Evolutionary conservation across 768 basidiomycete species (phyloP).

Genomic region (Psilocybe tampanensis): DNA sequence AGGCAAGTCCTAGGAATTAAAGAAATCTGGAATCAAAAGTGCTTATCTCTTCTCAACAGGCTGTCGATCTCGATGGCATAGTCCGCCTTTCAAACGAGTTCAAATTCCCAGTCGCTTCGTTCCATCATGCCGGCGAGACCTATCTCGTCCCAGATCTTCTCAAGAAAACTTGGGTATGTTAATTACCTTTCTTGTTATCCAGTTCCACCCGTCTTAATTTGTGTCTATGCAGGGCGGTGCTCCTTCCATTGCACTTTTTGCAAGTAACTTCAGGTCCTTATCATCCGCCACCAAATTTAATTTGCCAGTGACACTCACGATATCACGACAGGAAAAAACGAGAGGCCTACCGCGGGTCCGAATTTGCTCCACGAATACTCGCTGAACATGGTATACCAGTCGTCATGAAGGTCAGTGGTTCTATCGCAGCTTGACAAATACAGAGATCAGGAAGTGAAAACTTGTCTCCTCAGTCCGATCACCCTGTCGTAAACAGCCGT

Average conservation of each 20-base stretch:
- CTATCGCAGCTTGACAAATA: neutral
- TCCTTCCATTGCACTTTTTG: slow-evolving; percentile 76
- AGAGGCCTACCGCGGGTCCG: slow-evolving; percentile 67
- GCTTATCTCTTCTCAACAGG: slow-evolving; percentile 31
- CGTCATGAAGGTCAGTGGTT: slow-evolving; percentile 66
- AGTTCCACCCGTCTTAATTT: neutral
- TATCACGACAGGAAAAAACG: slow-evolving; percentile 39
- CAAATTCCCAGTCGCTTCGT: slow-evolving; percentile 71
- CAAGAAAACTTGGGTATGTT: slow-evolving; percentile 64
- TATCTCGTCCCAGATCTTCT: slow-evolving; percentile 80
- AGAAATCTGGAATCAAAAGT: neutral
- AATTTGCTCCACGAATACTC: slow-evolving; percentile 73
- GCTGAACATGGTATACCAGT: slow-evolving; percentile 66
- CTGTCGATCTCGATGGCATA: slow-evolving; percentile 68
- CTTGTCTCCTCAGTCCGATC: slow-evolving; percentile 44
- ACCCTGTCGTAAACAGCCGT: slow-evolving; percentile 61
- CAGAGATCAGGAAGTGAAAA: neutral
- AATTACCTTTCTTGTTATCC: neutral
- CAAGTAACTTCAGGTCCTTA: slow-evolving; percentile 53
- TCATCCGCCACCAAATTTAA: neutral
- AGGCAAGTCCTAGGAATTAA: slow-evolving; percentile 23
- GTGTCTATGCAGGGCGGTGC: slow-evolving; percentile 37
- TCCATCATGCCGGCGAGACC: slow-evolving; percentile 81
- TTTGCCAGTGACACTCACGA: too few species aligned
- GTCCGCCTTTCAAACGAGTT: slow-evolving; percentile 81